Evolutionary conservation across 176 grass and related monocot species (phyloP).

Genomic region (Eragrostis nindensis): DNA sequence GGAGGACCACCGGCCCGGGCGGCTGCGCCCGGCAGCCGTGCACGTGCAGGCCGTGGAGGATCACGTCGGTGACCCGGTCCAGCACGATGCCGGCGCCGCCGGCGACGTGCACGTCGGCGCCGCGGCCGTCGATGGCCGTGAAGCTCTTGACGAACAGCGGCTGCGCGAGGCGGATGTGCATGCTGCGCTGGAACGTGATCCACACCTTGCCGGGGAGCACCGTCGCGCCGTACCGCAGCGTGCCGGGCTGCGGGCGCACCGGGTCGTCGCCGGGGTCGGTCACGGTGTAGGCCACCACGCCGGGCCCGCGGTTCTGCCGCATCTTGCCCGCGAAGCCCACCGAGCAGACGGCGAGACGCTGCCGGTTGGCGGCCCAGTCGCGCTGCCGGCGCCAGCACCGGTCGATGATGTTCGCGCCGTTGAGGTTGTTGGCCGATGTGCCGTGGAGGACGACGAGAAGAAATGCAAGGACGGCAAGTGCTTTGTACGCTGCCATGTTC

Average conservation of each 20-base stretch:
- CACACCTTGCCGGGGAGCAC: conserved; percentile 73
- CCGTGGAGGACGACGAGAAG: conserved; percentile 30
- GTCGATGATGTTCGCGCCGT: conserved; percentile 60
- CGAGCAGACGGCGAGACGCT: conserved; percentile 67
- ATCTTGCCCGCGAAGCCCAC: conserved; percentile 82
- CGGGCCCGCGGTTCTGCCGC: conserved; percentile 57
- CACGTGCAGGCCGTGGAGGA: conserved; percentile 79
- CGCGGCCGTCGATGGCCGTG: conserved; percentile 84
- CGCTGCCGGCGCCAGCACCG: conserved; percentile 64
- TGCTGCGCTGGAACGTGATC: conserved; percentile 70
- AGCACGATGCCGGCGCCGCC: conserved; percentile 72
- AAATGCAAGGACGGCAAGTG: not conserved
- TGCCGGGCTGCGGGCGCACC: conserved; percentile 52
- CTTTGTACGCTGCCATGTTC: not conserved
- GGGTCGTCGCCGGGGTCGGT: conserved; percentile 79
- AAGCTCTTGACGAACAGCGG: conserved; percentile 80
- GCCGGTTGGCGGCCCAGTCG: conserved; percentile 64
- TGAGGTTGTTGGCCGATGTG: not conserved
- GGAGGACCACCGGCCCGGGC: conserved; percentile 16
- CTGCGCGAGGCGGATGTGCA: conserved; percentile 71
- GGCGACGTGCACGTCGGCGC: conserved; percentile 71
- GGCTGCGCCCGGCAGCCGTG: conserved; percentile 50
- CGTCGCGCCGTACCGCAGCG: conserved; percentile 81
- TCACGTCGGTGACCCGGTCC: conserved; percentile 56
- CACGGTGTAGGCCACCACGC: conserved; percentile 52